Conservation (phyloP, 345 rosid genomes). For the Dipteronia sinensis region DNA sequence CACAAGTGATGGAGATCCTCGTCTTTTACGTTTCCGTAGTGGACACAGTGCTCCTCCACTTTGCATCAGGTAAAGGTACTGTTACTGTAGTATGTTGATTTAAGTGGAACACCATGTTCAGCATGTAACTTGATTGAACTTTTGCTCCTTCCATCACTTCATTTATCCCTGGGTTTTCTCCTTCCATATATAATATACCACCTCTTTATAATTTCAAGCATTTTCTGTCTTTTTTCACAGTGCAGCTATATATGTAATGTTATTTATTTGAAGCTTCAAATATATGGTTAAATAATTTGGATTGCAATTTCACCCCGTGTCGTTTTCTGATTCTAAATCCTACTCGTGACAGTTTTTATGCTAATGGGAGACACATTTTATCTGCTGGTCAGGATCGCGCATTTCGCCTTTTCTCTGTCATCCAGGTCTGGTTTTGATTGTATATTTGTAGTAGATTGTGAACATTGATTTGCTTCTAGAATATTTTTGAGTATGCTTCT, state of each 20-base stretch:
- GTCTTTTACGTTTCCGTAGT: constrained; percentile 89
- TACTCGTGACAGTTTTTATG: constrained; percentile 71
- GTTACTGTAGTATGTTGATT: neutral
- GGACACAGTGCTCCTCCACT: constrained; percentile 99
- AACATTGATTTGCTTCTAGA: constrained; percentile 1
- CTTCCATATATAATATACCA: neutral
- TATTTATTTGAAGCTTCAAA: neutral
- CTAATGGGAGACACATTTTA: constrained; percentile 94
- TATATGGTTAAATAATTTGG: neutral
- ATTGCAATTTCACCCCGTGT: neutral
- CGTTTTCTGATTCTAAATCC: constrained; percentile 11
- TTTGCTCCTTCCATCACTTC: neutral
- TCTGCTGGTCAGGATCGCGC: constrained; percentile 99
- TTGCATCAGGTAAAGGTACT: constrained; percentile 70
- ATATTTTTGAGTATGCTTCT: neutral
- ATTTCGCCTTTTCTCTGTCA: constrained; percentile 86
- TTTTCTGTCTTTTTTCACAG: neutral
- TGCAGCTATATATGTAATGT: neutral
- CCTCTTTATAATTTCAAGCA: neutral
- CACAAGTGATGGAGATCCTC: constrained; percentile 94
- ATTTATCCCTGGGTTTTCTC: neutral
- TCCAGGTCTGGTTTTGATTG: constrained; percentile 56
- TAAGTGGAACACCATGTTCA: neutral
- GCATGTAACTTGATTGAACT: neutral
- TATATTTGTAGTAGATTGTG: neutral